Conservation (phyloP, 2,329 filamentous ascomycete genomes). For the Aspergillus ibericus region DNA sequence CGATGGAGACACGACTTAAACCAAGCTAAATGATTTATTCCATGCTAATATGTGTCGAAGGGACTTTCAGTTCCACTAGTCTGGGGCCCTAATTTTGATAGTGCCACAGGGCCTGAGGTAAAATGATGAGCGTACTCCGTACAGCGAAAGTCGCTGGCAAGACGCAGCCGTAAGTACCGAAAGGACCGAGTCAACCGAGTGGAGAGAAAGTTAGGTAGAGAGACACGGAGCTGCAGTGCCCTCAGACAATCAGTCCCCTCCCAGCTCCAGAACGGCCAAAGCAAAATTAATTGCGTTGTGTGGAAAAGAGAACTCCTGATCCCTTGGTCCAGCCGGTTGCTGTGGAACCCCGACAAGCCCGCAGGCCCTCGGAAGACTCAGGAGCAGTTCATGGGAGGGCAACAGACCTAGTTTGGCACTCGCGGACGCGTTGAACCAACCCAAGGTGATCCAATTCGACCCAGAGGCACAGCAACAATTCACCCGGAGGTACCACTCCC, state of each 20-base stretch:
- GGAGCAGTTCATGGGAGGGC: neutral
- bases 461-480: neutral
- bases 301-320: neutral
- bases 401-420: conserved; percentile 1
- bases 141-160: neutral
- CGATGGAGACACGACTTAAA: neutral
- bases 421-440: neutral
- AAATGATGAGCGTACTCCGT: neutral
- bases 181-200: neutral
- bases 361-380: neutral
- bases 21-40: neutral
- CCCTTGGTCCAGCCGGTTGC: conserved; percentile 5
- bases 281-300: neutral
- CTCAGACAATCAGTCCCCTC: neutral
- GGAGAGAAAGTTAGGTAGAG: neutral
- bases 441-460: neutral
- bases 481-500: no score
- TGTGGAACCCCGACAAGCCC: conserved; percentile 7
- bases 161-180: neutral
- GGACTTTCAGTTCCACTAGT: neutral
- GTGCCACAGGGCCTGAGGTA: neutral
- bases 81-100: conserved; percentile 1
- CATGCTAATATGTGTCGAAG: neutral
- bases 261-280: neutral
- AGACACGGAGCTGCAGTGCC: neutral